Percentiles rank a stretch among this genome's conserved stretches.
Conservation (phyloP, 345 rosid species). For the Syzygium oleosum region DNA sequence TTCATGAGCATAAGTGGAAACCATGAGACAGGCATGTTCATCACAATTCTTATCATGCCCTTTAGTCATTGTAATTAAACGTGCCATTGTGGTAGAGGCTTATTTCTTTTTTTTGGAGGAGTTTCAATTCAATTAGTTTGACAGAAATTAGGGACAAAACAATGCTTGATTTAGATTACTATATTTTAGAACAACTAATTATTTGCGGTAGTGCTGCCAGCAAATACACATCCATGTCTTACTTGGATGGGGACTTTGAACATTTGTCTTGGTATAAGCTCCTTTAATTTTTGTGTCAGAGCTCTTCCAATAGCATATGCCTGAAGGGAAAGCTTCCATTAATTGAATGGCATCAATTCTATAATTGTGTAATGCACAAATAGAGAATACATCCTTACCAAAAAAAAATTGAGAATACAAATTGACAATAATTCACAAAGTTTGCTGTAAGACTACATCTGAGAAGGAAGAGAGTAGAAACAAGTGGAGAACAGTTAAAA, state of each 20-base stretch:
- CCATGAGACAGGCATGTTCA: neutral
- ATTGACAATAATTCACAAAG: neutral
- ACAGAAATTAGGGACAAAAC: neutral
- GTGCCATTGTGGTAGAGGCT: neutral
- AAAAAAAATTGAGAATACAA: neutral
- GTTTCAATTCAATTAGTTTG: neutral
- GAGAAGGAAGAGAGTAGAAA: neutral
- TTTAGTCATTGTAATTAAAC: neutral
- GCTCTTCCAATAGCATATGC: slow-evolving; percentile 95
- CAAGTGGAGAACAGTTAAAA: neutral
- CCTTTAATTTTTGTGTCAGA: slow-evolving; percentile 88
- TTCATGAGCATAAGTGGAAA: neutral
- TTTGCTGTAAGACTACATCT: neutral
- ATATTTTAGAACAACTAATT: neutral
- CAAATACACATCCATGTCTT: slow-evolving; percentile 8
- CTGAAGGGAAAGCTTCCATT: slow-evolving; percentile 30
- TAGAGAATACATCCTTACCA: neutral
- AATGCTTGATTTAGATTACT: neutral
- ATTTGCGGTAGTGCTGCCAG: neutral
- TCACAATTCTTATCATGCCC: neutral
- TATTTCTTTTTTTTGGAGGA: neutral
- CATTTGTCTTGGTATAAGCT: slow-evolving; percentile 98
- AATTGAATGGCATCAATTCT: neutral
- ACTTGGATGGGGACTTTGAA: slow-evolving; percentile 99
- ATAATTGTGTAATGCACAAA: neutral